Percentiles rank a stretch among this genome's conserved stretches.
Evolutionary conservation across 2,329 filamentous ascomycete species (phyloP).

Genomic region (Sphaerostilbella broomeana): DNA sequence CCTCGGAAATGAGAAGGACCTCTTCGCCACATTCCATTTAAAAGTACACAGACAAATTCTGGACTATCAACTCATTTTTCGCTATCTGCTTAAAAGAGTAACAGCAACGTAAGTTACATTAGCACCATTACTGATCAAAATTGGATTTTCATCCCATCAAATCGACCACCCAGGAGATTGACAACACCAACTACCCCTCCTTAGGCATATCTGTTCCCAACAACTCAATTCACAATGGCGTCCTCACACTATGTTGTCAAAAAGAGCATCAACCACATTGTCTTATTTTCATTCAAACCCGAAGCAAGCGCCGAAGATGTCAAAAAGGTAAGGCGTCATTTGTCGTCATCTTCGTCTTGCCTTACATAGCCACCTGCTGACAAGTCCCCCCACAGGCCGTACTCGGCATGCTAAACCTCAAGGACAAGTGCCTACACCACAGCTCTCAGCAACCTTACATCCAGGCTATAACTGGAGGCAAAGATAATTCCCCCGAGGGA

Average conservation of each 20-base stretch:
- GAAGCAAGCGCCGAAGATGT: conserved; percentile 41
- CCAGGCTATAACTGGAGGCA: conserved; percentile 49
- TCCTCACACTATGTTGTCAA: neutral
- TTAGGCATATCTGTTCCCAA: too few species aligned
- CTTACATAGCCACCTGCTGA: neutral
- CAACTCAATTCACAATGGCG: too few species aligned
- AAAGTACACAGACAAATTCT: too few species aligned
- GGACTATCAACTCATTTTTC: too few species aligned
- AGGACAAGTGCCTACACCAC: conserved; percentile 56
- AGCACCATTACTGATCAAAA: too few species aligned
- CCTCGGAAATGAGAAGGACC: too few species aligned
- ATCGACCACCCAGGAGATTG: too few species aligned
- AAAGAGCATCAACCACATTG: conserved; percentile 53
- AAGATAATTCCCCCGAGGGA: conserved; percentile 56
- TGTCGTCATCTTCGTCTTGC: conserved; percentile 17
- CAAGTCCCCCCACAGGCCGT: conserved; percentile 21
- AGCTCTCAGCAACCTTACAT: conserved; percentile 54
- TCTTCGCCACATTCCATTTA: too few species aligned
- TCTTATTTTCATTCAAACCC: conserved; percentile 60
- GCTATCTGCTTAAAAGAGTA: too few species aligned
- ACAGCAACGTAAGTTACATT: too few species aligned
- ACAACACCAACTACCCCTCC: too few species aligned
- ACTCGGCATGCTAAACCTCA: conserved; percentile 40
- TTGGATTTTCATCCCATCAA: too few species aligned
- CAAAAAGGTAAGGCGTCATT: conserved; percentile 54